Evolutionary conservation across 1,139 yeast species (phyloP), one percentile per base, ranked within the genome.

Genomic region (Candida smagusa): DNA sequence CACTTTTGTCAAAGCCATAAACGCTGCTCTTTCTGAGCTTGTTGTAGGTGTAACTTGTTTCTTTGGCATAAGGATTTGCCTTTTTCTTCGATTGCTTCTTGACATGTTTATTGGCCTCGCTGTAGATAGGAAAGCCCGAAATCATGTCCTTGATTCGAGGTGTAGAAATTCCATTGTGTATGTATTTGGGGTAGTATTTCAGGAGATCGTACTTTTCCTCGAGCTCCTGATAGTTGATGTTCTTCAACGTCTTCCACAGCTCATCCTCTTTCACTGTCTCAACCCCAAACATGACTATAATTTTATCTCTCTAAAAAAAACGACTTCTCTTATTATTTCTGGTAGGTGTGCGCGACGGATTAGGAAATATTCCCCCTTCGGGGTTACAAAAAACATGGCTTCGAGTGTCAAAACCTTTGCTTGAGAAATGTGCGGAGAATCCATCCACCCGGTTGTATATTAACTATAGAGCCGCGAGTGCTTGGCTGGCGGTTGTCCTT

Each of bases 91-190:
- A 46, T 41, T 42, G 41, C 46, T 47, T 53, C 53, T 53, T 55
- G n/a, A 63, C 51, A 40, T 62, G 68, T 39, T 58, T 58, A 43
- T 68, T 69, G 29, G 74, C 75, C 23, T 65, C 60, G 29, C 37
- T 42, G 36, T 71, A 71, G 19, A 71, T 69, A 3, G 76, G 77
- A 43, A 67, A 67, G 40, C 66, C 65, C 21, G 49, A 46, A 11
- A 71, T 58, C 53, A 68, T 49, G 33, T 55, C 61, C 39, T 56
- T 58, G 33, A 71, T 54, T 31, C 54, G 54, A 3, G 76, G 75
- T 2, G 76, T 70, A 13, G 62, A 50, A 4, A 60, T 53, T 22
- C 59, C 60, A 48, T 71, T 70, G 43, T 69, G 76, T 41, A 71
- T 60, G 47, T 52, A 66, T 37, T 53, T 49, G 3, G 76, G 77